These are phyloP conservation scores for Scedosporium dehoogii DNA, from an alignment of 2,329 filamentous ascomycete species.

Conservation along the genomic window DNA sequence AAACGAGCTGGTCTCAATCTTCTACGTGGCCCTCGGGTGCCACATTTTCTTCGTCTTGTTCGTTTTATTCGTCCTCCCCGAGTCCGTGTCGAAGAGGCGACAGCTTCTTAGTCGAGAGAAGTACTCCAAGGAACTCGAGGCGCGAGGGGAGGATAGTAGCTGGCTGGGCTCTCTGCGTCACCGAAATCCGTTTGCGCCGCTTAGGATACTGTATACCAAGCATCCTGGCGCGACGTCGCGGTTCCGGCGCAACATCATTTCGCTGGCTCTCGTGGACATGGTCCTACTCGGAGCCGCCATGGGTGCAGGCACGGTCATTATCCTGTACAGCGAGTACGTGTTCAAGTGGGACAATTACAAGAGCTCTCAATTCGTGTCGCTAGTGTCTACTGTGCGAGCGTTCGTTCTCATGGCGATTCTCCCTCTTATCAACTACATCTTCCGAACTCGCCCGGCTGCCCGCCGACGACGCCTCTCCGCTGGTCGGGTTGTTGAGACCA, in stretches of 20 bases:
- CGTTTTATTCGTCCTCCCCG: conserved; percentile 63
- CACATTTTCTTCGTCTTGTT: conserved; percentile 67
- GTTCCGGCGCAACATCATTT: conserved; percentile 70
- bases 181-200: conserved; percentile 63
- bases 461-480: conserved; percentile 28
- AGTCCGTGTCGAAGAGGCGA: conserved; percentile 68
- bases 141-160: conserved; percentile 19
- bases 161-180: conserved; percentile 27
- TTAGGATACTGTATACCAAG: conserved; percentile 67
- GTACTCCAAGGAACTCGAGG: conserved; percentile 36
- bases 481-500: conserved; percentile 31
- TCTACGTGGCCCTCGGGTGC: conserved; percentile 68
- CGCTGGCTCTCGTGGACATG: conserved; percentile 72
- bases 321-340: conserved; percentile 72
- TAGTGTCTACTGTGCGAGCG: conserved; percentile 70
- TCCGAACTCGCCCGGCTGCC: conserved; percentile 42
- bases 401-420: conserved; percentile 64
- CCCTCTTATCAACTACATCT: conserved; percentile 65
- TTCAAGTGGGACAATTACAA: conserved; percentile 80
- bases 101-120: conserved; percentile 63
- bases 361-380: conserved; percentile 69
- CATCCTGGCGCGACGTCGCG: conserved; percentile 47
- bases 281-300: conserved; percentile 74
- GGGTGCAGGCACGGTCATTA: conserved; percentile 65
- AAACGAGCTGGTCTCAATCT: conserved; percentile 60